These are phyloP conservation scores for Penicillium pancosmium DNA, from an alignment of 495 filamentous ascomycete genomes.

Conservation along the genomic window DNA sequence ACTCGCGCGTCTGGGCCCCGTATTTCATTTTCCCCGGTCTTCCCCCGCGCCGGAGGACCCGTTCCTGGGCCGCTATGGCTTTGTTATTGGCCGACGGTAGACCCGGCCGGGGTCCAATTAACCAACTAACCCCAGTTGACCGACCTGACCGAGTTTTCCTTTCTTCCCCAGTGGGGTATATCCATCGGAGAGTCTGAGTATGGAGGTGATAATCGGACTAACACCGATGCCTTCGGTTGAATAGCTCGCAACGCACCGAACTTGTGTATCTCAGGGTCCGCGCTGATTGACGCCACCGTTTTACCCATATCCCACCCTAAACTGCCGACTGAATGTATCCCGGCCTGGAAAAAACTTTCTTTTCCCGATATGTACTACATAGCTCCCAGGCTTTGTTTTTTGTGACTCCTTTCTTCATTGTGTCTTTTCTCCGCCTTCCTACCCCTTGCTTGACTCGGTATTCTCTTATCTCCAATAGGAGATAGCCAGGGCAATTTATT, in stretches of 20 bases:
- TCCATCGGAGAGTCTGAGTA: neutral
- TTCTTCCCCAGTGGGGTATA: constrained; percentile 11
- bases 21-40: constrained; percentile 15
- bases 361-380: constrained; percentile 1
- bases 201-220: constrained; percentile 14
- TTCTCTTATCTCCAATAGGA: constrained; percentile 12
- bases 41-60: constrained; percentile 13
- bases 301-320: neutral
- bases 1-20: constrained; percentile 7
- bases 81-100: neutral
- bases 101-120: neutral
- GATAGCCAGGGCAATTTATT: neutral
- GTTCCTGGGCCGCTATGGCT: constrained; percentile 5
- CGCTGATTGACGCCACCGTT: constrained; percentile 12
- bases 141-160: constrained; percentile 9
- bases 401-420: constrained; percentile 23
- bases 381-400: neutral
- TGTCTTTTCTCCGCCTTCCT: constrained; percentile 7
- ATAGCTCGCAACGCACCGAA: neutral
- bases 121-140: neutral
- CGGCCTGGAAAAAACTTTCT: constrained; percentile 2
- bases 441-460: constrained; percentile 22
- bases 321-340: neutral
- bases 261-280: constrained; percentile 5
- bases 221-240: constrained; percentile 1